A percentile compares a stretch with the other conserved stretches of the same genome.
Evolutionary conservation across 257 asterid genomes (phyloP).

Genomic region (Solanum peruvianum): DNA sequence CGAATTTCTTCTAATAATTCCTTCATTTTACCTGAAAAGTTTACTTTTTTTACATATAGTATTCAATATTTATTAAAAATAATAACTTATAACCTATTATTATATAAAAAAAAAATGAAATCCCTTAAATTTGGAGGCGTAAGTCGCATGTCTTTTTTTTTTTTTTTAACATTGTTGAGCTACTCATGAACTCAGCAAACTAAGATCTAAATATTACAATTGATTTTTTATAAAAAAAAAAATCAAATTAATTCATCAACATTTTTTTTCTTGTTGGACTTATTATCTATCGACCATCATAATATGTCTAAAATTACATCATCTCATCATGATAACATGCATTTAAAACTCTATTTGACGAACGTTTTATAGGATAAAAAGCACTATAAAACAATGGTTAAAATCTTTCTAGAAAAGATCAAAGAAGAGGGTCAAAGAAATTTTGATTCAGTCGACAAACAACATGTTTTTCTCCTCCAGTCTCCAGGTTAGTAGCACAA

Average conservation of each 20-base stretch:
- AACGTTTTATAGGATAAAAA: no score
- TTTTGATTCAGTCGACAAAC: not conserved
- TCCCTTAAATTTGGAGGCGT: no score
- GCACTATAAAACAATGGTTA: not conserved
- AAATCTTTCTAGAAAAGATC: not conserved
- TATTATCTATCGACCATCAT: not conserved
- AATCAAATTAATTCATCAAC: not conserved
- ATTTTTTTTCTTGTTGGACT: not conserved
- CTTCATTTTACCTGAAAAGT: no score
- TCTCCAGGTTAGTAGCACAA: not conserved
- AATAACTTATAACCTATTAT: no score
- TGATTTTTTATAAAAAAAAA: not conserved
- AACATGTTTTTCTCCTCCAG: not conserved
- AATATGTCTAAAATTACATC: not conserved
- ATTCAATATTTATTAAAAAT: no score
- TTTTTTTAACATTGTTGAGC: no score
- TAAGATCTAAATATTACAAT: not conserved
- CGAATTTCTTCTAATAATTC: no score
- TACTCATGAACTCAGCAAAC: not conserved
- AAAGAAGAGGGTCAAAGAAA: not conserved
- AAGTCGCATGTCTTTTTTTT: no score
- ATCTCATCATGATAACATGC: not conserved
- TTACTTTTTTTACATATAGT: no score
- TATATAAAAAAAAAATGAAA: no score
- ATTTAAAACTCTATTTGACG: no score